Evolutionary conservation across 345 rosid species (phyloP), one percentile per base, ranked within the genome.

Genomic region (Bretschneidera sinensis): DNA sequence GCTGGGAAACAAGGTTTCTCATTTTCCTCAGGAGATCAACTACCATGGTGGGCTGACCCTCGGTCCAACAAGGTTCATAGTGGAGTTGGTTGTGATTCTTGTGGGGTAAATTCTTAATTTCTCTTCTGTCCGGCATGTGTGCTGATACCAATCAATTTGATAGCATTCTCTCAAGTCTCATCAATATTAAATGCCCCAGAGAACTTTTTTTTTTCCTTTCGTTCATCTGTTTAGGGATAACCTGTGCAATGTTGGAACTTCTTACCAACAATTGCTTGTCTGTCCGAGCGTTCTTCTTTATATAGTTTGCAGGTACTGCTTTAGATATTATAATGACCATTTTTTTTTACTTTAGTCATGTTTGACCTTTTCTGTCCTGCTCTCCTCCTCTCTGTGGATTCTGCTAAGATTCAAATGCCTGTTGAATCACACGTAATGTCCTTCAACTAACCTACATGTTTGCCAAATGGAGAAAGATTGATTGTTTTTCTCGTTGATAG

Each of bases 1-100:
- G 65, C 59, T 76, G 70, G 54, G 48, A 57, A 34, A 53, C 60
- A 51, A 50, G 74, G 69, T 23, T 15, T 53, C 21, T 66, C 62
- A 34, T 60, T 35, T 16, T 28, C 74, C 28, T n/a, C 55, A 17
- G 56, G 31, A 47, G 61, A 56, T 20, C 60, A 25, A 53, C 8
- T 62, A 24, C 74, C 71, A 23, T 54, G 19, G 64, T 55, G 60
- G 72, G 70, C 60, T 28, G 65, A 71, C 67, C 69, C 69, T 60
- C 55, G 0, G 11, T 51, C 63, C n/a, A n/a, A n/a, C 19, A 67
- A 43, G 7, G 60, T 67, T 66, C 96, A 87, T 70, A 0, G 5
- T 9, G 50, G 61, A 49, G 67, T 56, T 70, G 97, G 97, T 57
- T 92, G 98, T 63, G 97, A 92, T 78, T 69, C 69, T 65, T 88